Evolutionary conservation across 1,139 yeast genomes (phyloP), one percentile per base, ranked within the genome.

Genomic region (Sugiyamaella neomexicana): DNA sequence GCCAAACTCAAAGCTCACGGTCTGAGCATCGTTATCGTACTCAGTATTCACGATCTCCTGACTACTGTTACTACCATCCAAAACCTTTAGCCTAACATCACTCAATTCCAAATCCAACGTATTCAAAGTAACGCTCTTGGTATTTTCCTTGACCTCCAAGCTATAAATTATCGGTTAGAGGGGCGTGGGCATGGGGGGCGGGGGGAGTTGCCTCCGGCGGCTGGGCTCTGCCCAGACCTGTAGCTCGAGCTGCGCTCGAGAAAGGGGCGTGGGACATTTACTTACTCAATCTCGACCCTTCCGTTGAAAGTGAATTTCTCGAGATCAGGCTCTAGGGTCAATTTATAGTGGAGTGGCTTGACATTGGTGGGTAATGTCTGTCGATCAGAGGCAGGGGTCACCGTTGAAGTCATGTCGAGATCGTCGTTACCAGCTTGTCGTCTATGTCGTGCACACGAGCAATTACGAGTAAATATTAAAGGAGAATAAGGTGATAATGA

Each of bases 351-450:
- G 58, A 77, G 65, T 46, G 96, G 95, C 60, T 78, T 82, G 60
- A 87, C 89, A 64, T 84, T 80, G 45, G 80, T 75, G 49, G 95
- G 95, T 60, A 88, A 79, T 36, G 86, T 80, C 68, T 86, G 87
- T 66, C 89, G 62, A 27, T 52, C 57, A 29, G 44, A 29, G 15
- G 46, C 25, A 2, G 52, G 36, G 10, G 23, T 27, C 6, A 29
- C 31, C 12, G 16, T 45, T 16, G 48, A 39, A 38, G 37, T 34
- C 46, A 47, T 42, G 27, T 41, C 39, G 13, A 29, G n/a, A 17
- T 38, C 44, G 37, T 38, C 44, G 37, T 25, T 40, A 20, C 37
- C 48, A 31, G 25, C 10, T 15, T 7, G 4, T 45, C 9, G 49
- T 36, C 23, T 9, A 32, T 45, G 49, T 23, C 49, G 49, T 8